phyloP scores from a whole-genome alignment of 805 yeast genomes.

The Lipomyces sp. region DNA sequence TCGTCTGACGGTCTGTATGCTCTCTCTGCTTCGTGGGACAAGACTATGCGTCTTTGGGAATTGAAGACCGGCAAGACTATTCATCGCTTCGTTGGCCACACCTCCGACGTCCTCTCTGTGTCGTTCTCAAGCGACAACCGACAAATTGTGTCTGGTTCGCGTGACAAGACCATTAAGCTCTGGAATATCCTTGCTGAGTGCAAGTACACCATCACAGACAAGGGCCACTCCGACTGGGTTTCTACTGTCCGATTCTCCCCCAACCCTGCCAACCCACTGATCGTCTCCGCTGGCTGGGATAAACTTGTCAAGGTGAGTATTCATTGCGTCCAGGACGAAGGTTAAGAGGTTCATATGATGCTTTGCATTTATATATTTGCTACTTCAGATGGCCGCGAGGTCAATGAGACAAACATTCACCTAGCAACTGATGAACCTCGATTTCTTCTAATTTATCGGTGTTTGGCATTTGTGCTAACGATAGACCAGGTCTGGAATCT shows the following conservation, averaged over 20 bases:
- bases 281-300: slow-evolving; percentile 99
- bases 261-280: slow-evolving; percentile 59
- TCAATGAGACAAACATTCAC: slow-evolving; percentile 98
- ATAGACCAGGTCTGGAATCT: slow-evolving; percentile 88
- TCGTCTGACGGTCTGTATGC: slow-evolving; percentile 98
- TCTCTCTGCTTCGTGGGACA: slow-evolving; percentile 99
- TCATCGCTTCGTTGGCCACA: slow-evolving; percentile 97
- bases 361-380: slow-evolving; percentile 74
- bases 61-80: slow-evolving; percentile 90
- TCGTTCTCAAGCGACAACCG: slow-evolving; percentile 95
- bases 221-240: slow-evolving; percentile 99
- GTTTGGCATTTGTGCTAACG: neutral
- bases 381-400: slow-evolving; percentile 87
- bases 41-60: slow-evolving; percentile 98
- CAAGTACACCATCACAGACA: slow-evolving; percentile 76
- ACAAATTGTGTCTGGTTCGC: slow-evolving; percentile 97
- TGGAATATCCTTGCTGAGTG: slow-evolving; percentile 99
- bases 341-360: slow-evolving; percentile 27
- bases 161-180: slow-evolving; percentile 98
- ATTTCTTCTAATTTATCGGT: neutral
- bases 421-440: slow-evolving; percentile 88
- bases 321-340: slow-evolving; percentile 12
- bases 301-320: slow-evolving; percentile 97
- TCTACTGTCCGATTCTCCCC: slow-evolving; percentile 98
- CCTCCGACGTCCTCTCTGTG: slow-evolving; percentile 94